Conservation (phyloP, 257 asterid species). For the Solanum rostratum region DNA sequence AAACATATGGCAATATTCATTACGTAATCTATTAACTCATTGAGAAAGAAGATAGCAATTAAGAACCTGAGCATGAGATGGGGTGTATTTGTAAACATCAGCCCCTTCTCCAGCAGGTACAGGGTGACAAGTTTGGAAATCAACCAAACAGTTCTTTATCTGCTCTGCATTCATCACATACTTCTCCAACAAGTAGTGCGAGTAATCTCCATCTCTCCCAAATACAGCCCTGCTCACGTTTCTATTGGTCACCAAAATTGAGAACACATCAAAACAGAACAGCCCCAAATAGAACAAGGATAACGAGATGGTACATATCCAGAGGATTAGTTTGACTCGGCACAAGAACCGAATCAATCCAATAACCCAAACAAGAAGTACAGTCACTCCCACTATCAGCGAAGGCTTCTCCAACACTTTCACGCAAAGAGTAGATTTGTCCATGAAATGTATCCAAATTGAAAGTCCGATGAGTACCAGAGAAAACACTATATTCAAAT, state of each 20-base stretch:
- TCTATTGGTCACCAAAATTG: constrained; percentile 42
- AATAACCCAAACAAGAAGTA: constrained; percentile 27
- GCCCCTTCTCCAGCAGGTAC: neutral
- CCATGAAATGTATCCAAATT: constrained; percentile 18
- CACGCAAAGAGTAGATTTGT: constrained; percentile 16
- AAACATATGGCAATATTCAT: neutral
- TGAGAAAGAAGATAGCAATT: neutral
- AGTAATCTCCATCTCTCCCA: constrained; percentile 35
- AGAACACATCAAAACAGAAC: constrained; percentile 26
- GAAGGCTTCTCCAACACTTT: constrained; percentile 37
- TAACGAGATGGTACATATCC: constrained; percentile 34
- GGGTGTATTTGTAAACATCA: constrained; percentile 3
- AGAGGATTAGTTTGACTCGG: constrained; percentile 19
- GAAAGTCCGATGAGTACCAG: constrained; percentile 30
- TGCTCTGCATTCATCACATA: constrained; percentile 29
- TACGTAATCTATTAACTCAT: neutral
- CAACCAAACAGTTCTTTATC: constrained; percentile 55
- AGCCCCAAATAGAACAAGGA: constrained; percentile 29
- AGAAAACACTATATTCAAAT: constrained; percentile 19
- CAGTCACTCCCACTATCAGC: constrained; percentile 27
- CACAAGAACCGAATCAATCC: constrained; percentile 45
- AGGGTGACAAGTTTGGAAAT: constrained; percentile 16
- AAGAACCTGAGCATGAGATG: constrained; percentile 34
- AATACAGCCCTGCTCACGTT: constrained; percentile 29
- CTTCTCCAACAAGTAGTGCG: constrained; percentile 39